These are phyloP conservation scores for Coprinopsis strossmayeri DNA, from an alignment of 768 basidiomycete genomes.

Conservation along the genomic window DNA sequence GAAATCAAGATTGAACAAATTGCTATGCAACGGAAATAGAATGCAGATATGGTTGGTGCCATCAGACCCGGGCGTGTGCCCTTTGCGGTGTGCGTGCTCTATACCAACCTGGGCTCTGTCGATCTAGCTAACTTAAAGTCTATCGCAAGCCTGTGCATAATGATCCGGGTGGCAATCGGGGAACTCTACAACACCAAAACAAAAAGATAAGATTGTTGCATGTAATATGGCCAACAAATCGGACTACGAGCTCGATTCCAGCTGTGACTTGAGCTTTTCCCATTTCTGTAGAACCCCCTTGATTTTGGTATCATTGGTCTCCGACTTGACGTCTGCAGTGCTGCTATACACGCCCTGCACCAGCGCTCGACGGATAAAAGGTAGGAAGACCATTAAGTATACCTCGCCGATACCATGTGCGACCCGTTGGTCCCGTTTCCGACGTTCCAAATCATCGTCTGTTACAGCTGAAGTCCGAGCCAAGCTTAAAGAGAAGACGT, in stretches of 20 bases:
- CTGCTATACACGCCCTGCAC: constrained; percentile 69
- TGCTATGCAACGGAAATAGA: too few species aligned
- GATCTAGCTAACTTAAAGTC: too few species aligned
- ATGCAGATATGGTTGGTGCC: too few species aligned
- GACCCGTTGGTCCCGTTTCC: constrained; percentile 25
- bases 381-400: constrained; percentile 58
- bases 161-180: too few species aligned
- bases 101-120: too few species aligned
- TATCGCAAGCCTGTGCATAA: too few species aligned
- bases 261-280: constrained; percentile 4
- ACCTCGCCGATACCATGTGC: constrained; percentile 44
- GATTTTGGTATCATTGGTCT: neutral
- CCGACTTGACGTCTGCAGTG: neutral
- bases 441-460: constrained; percentile 14
- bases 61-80: too few species aligned
- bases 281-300: neutral
- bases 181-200: too few species aligned
- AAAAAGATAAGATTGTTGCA: too few species aligned
- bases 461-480: constrained; percentile 7
- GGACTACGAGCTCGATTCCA: neutral
- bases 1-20: too few species aligned
- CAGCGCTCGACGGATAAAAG: constrained; percentile 63
- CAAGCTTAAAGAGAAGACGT: constrained; percentile 16
- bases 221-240: neutral
- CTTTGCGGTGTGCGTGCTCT: too few species aligned